Evolutionary conservation across 352 stramenopile species (phyloP).

Genomic region (Aphanomyces euteiches): DNA sequence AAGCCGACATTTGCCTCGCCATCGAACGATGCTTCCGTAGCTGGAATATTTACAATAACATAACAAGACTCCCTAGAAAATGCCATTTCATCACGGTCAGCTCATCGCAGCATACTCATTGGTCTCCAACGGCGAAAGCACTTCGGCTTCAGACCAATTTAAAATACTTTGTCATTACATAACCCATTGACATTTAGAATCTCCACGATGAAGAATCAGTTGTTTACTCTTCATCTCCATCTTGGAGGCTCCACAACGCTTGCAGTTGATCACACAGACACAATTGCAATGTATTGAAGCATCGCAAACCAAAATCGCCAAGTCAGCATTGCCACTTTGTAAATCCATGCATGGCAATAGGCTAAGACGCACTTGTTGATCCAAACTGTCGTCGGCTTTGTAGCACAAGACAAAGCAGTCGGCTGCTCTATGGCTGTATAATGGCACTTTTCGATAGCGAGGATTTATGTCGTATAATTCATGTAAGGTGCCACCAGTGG

Average conservation of each 20-base stretch:
- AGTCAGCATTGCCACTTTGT: no score
- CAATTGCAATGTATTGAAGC: no score
- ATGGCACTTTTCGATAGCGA: neutral
- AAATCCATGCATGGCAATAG: neutral
- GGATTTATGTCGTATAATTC: neutral
- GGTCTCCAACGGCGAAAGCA: no score
- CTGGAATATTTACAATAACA: neutral
- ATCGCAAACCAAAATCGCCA: no score
- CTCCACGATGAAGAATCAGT: no score
- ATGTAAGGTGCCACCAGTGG: neutral
- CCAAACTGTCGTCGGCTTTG: neutral
- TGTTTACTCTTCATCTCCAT: no score
- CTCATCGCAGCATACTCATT: no score
- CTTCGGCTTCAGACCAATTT: no score
- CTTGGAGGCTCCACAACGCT: no score
- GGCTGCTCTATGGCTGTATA: neutral
- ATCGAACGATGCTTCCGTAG: neutral
- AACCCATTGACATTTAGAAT: no score
- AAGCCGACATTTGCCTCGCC: slow-evolving; percentile 12
- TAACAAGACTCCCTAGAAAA: neutral
- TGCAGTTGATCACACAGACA: no score
- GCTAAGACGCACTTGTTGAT: slow-evolving; percentile 3
- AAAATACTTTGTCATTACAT: no score
- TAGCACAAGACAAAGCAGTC: neutral
- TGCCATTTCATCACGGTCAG: neutral